A percentile compares a stretch with the other conserved stretches of the same genome.
Conservation (phyloP, 306 rosid species). For the Vicia faba region DNA sequence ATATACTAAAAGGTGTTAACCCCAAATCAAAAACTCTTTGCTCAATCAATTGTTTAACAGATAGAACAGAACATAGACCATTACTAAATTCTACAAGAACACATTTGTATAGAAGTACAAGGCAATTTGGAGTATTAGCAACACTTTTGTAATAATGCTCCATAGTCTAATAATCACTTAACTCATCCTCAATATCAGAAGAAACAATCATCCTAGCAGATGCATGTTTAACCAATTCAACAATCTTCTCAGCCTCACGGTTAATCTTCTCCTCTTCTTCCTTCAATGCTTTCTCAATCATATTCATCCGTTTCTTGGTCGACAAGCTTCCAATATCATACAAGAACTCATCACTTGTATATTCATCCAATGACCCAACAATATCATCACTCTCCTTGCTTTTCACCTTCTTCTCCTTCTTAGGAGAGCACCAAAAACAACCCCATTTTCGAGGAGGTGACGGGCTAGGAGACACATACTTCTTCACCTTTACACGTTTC, state of each 20-base stretch:
- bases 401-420: slow-evolving; percentile 53
- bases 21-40: neutral
- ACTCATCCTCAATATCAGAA: slow-evolving; percentile 59
- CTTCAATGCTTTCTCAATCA: slow-evolving; percentile 69
- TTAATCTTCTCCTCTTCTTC: slow-evolving; percentile 75
- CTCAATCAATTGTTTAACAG: slow-evolving; percentile 1
- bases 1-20: neutral
- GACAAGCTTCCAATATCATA: slow-evolving; percentile 66
- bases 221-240: slow-evolving; percentile 66
- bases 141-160: no score
- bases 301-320: slow-evolving; percentile 57
- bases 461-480: slow-evolving; percentile 35
- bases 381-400: slow-evolving; percentile 47
- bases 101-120: neutral
- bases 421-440: slow-evolving; percentile 83
- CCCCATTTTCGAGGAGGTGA: slow-evolving; percentile 68
- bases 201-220: slow-evolving; percentile 60
- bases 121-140: no score
- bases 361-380: slow-evolving; percentile 42
- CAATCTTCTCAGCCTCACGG: slow-evolving; percentile 78
- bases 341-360: slow-evolving; percentile 50
- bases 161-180: slow-evolving; percentile 60
- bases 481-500: slow-evolving; percentile 12
- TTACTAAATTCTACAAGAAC: neutral
- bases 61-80: neutral